These are phyloP conservation scores for Hypoxylon sp. DNA, from an alignment of 2,329 filamentous ascomycete genomes.

Conservation along the genomic window DNA sequence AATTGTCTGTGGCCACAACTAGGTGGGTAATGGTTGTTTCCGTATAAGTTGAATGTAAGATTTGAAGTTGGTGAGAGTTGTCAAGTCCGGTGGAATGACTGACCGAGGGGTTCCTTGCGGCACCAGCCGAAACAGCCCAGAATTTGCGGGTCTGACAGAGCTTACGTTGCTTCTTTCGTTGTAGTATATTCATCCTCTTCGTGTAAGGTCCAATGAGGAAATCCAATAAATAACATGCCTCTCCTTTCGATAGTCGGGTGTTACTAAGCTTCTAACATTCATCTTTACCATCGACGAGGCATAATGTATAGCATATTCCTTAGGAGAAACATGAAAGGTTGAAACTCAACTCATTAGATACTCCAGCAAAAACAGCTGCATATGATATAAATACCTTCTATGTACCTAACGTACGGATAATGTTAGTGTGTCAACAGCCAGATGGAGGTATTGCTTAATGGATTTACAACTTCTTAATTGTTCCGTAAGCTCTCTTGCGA, in stretches of 20 bases:
- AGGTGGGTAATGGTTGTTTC: slow-evolving; percentile 7
- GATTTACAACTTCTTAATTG: too few relatives aligned
- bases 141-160: slow-evolving; percentile 7
- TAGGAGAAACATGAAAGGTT: too few relatives aligned
- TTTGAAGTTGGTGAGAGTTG: slow-evolving; percentile 6
- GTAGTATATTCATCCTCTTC: background rate
- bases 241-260: background rate
- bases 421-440: too few relatives aligned
- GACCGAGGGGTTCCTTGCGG: slow-evolving; percentile 20
- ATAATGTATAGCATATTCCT: too few relatives aligned
- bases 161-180: background rate
- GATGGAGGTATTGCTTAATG: too few relatives aligned
- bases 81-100: background rate
- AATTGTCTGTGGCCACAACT: background rate
- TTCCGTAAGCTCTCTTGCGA: too few relatives aligned
- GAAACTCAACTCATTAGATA: too few relatives aligned
- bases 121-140: slow-evolving; percentile 9
- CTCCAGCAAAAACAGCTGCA: too few relatives aligned
- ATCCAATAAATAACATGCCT: background rate
- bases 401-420: too few relatives aligned
- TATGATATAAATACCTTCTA: too few relatives aligned
- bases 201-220: background rate
- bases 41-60: background rate
- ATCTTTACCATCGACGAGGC: too few relatives aligned
- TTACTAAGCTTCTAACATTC: too few relatives aligned